phyloP scores from a whole-genome alignment of 805 yeast genomes.

The Kuraishia ogatae region DNA sequence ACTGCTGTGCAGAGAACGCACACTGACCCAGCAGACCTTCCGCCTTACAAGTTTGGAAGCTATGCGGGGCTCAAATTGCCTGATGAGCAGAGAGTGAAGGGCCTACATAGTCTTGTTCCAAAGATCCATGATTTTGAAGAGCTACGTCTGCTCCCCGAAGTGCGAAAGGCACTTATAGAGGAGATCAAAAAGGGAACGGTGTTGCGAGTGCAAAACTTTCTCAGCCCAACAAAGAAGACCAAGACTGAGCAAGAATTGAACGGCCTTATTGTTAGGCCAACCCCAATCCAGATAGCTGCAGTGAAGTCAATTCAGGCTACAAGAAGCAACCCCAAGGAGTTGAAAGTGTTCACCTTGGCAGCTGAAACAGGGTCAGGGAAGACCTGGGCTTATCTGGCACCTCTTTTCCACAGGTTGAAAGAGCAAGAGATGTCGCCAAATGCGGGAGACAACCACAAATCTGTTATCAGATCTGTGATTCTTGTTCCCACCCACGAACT shows the following conservation, averaged over 20 bases:
- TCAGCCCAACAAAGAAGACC: conserved; percentile 17
- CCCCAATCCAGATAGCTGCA: conserved; percentile 79
- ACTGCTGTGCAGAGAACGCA: neutral
- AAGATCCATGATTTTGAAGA: conserved; percentile 60
- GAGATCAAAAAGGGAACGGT: conserved; percentile 43
- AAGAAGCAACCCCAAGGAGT: conserved; percentile 21
- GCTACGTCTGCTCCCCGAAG: conserved; percentile 56
- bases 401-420: conserved; percentile 60
- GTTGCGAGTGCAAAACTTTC: conserved; percentile 23
- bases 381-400: conserved; percentile 84
- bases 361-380: conserved; percentile 98
- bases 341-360: conserved; percentile 70
- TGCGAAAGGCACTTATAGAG: conserved; percentile 48
- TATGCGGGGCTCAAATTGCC: conserved; percentile 39
- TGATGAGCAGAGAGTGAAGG: conserved; percentile 22
- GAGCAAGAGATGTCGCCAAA: conserved; percentile 38
- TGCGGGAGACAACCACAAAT: conserved; percentile 29
- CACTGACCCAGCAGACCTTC: conserved; percentile 3
- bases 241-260: conserved; percentile 24
- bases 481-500: conserved; percentile 86
- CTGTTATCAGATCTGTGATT: conserved; percentile 61
- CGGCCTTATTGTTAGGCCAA: conserved; percentile 41
- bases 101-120: conserved; percentile 29
- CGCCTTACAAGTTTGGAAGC: conserved; percentile 35
- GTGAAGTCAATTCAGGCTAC: conserved; percentile 45